Conservation (phyloP, 1,284 basidiomycete genomes). For the Earliella scabrosa region DNA sequence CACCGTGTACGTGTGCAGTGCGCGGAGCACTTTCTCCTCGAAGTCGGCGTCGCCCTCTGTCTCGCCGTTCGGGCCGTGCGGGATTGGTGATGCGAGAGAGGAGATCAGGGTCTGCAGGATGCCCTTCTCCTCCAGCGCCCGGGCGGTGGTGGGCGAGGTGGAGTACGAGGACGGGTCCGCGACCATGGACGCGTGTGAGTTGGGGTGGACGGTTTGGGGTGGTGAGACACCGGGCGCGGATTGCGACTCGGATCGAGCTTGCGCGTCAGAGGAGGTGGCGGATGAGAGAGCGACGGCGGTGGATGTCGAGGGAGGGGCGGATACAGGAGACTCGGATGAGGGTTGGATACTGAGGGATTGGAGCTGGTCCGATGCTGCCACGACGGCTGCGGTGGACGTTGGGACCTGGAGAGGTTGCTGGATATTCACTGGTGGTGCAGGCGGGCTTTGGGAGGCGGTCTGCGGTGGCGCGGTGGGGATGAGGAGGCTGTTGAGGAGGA, state of each 20-base stretch:
- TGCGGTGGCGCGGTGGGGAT: slow-evolving; percentile 48
- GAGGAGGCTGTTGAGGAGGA: slow-evolving; percentile 83
- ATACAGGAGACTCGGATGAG: background rate
- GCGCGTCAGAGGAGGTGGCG: slow-evolving; percentile 36
- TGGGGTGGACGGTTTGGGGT: slow-evolving; percentile 54
- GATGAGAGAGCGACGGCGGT: slow-evolving; percentile 2
- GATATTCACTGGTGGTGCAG: slow-evolving; percentile 3
- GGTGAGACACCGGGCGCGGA: slow-evolving; percentile 34
- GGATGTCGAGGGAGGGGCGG: background rate
- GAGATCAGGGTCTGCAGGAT: slow-evolving; percentile 47
- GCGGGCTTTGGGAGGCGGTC: background rate
- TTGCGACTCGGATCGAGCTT: slow-evolving; percentile 6
- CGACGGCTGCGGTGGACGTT: slow-evolving; percentile 2
- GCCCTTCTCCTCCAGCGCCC: slow-evolving; percentile 52
- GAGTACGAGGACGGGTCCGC: slow-evolving; percentile 38
- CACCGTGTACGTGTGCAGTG: slow-evolving; percentile 60
- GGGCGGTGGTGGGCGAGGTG: slow-evolving; percentile 52
- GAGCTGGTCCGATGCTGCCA: slow-evolving; percentile 5
- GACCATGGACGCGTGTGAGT: slow-evolving; percentile 69
- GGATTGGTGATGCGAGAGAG: slow-evolving; percentile 55
- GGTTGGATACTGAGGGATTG: slow-evolving; percentile 20
- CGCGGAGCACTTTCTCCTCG: slow-evolving; percentile 77
- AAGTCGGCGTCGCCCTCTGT: slow-evolving; percentile 75
- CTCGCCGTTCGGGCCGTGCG: slow-evolving; percentile 74
- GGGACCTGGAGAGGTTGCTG: slow-evolving; percentile 16